Evolutionary conservation across 2,329 filamentous ascomycete genomes (phyloP).

Genomic region (Helotiales sp.): DNA sequence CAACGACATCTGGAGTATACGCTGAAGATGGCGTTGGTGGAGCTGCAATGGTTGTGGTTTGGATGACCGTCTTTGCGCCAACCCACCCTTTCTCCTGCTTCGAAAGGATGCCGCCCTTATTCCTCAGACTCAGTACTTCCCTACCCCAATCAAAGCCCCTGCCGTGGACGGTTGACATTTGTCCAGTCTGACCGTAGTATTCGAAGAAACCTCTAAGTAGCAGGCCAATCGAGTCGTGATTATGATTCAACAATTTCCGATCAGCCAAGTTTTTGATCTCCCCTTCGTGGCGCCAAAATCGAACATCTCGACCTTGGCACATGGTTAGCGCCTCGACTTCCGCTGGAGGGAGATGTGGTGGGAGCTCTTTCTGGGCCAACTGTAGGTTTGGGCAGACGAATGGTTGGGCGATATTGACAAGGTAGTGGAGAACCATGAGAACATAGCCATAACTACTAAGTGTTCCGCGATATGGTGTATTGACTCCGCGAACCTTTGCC

Average conservation of each 20-base stretch:
- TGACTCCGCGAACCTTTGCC: conserved; percentile 85
- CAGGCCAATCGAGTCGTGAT: conserved; percentile 70
- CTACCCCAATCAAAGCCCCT: conserved; percentile 79
- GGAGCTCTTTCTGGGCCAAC: conserved; percentile 53
- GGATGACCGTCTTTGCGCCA: conserved; percentile 73
- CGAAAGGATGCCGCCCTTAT: conserved; percentile 68
- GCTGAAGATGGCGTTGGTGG: conserved; percentile 34
- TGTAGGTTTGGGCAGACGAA: conserved; percentile 88
- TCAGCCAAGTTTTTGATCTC: conserved; percentile 68
- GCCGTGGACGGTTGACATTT: conserved; percentile 55
- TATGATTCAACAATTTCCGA: conserved; percentile 66
- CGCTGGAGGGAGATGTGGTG: conserved; percentile 49
- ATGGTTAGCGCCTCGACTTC: conserved; percentile 46
- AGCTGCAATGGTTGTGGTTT: conserved; percentile 50
- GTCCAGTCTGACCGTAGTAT: conserved; percentile 72
- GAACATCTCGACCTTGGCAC: conserved; percentile 71
- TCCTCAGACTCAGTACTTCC: conserved; percentile 79
- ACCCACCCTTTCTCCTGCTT: conserved; percentile 88
- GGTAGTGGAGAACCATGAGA: conserved; percentile 88
- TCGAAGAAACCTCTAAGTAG: conserved; percentile 86
- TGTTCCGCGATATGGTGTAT: conserved; percentile 84
- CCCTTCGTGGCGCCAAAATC: conserved; percentile 78
- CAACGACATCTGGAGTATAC: conserved; percentile 11
- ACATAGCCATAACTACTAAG: conserved; percentile 91
- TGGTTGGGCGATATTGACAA: conserved; percentile 80